These are phyloP conservation scores for Epichloe hybrida DNA, from an alignment of 2,329 filamentous ascomycete genomes.

Conservation along the genomic window DNA sequence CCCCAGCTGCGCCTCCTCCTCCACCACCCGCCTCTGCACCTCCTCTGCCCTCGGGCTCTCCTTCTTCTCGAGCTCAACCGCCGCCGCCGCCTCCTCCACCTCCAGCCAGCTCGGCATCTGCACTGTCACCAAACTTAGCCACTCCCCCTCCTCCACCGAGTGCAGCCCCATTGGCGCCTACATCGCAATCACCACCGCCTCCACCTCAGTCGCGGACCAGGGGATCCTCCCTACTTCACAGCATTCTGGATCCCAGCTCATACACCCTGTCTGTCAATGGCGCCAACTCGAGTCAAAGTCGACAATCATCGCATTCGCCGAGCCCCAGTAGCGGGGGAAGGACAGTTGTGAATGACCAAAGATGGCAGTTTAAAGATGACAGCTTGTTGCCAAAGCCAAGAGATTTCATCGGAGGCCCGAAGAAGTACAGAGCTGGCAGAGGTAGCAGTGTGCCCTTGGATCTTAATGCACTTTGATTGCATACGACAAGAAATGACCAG, in stretches of 20 bases:
- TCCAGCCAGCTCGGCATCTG: constrained; percentile 18
- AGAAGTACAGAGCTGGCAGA: constrained; percentile 77
- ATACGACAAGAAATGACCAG: not conserved
- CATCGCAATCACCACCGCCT: constrained; percentile 27
- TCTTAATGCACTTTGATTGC: constrained; percentile 35
- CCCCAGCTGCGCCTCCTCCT: constrained; percentile 29
- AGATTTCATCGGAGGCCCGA: constrained; percentile 59
- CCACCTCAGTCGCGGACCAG: constrained; percentile 25
- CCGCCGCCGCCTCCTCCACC: constrained; percentile 19
- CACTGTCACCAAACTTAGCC: constrained; percentile 19
- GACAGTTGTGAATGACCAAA: constrained; percentile 56
- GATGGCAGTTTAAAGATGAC: constrained; percentile 83
- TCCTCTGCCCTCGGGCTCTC: constrained; percentile 13
- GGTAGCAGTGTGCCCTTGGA: constrained; percentile 91
- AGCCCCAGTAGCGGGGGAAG: constrained; percentile 18
- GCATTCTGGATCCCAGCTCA: constrained; percentile 60
- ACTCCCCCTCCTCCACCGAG: constrained; percentile 18
- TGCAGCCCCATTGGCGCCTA: constrained; percentile 14
- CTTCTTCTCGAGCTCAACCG: constrained; percentile 24
- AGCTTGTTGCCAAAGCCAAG: constrained; percentile 71
- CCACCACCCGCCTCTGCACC: constrained; percentile 14
- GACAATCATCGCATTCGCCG: constrained; percentile 15
- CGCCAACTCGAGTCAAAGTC: constrained; percentile 33
- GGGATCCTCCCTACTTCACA: constrained; percentile 37
- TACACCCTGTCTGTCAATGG: constrained; percentile 62